Evolutionary conservation across 129 eudicot genomes (phyloP).

Genomic region (Silybum marianum): DNA sequence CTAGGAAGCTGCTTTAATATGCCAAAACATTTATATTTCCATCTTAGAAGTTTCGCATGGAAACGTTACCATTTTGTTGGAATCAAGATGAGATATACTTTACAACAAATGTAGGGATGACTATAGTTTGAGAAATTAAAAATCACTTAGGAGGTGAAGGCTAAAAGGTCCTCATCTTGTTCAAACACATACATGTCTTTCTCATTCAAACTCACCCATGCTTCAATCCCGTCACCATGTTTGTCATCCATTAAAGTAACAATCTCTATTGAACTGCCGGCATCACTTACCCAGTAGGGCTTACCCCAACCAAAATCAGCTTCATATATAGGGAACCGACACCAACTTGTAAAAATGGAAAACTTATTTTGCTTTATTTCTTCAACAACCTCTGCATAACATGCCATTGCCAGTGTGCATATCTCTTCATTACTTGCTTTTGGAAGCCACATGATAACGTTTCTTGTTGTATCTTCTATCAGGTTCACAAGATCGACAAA

Average conservation of each 20-base stretch:
- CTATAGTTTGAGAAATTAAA: background rate
- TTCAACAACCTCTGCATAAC: slow-evolving; percentile 19
- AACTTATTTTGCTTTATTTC: slow-evolving; percentile 30
- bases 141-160: slow-evolving; percentile 10
- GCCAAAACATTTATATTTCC: background rate
- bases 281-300: slow-evolving; percentile 25
- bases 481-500: slow-evolving; percentile 21
- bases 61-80: background rate
- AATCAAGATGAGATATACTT: background rate
- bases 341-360: slow-evolving; percentile 32
- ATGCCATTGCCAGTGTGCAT: slow-evolving; percentile 12
- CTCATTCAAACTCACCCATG: slow-evolving; percentile 39
- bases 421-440: slow-evolving; percentile 34
- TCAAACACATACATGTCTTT: slow-evolving; percentile 32
- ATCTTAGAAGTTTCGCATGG: background rate
- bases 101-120: background rate
- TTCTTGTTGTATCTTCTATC: slow-evolving; percentile 33
- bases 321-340: slow-evolving; percentile 32
- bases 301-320: slow-evolving; percentile 46
- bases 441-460: background rate
- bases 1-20: background rate
- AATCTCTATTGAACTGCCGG: background rate
- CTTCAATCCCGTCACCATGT: slow-evolving; percentile 34
- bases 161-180: slow-evolving; percentile 22
- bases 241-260: slow-evolving; percentile 31